These are phyloP conservation scores for Thermothelomyces thermophilus DNA, from an alignment of 2,329 filamentous ascomycete species.

Conservation along the genomic window DNA sequence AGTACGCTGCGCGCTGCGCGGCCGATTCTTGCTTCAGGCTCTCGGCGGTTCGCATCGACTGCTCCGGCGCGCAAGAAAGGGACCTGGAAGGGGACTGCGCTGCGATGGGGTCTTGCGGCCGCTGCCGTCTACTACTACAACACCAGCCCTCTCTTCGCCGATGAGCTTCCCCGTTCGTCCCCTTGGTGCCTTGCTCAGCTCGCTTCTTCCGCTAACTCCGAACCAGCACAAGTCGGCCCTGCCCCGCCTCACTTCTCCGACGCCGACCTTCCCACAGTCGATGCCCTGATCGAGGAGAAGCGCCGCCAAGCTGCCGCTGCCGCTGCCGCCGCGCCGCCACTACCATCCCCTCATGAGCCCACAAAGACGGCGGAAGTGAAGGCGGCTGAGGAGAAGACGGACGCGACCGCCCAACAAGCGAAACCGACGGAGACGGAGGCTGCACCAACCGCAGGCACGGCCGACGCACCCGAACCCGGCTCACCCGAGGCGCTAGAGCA, in stretches of 20 bases:
- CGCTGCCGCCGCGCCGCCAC: constrained; percentile 24
- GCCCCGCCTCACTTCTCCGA: constrained; percentile 50
- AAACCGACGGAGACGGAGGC: constrained; percentile 23
- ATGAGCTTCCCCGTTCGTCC: constrained; percentile 63
- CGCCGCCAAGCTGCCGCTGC: constrained; percentile 38
- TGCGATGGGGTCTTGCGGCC: constrained; percentile 68
- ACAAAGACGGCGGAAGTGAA: constrained; percentile 21
- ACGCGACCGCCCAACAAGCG: constrained; percentile 19
- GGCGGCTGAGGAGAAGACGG: constrained; percentile 16
- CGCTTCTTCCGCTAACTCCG: constrained; percentile 6
- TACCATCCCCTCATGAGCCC: constrained; percentile 24
- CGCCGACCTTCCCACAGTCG: constrained; percentile 55
- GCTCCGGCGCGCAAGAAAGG: constrained; percentile 57
- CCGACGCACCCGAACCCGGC: constrained; percentile 16
- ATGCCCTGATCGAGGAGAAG: constrained; percentile 60
- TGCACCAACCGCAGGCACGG: constrained; percentile 15
- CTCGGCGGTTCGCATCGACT: constrained; percentile 49
- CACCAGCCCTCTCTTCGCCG: constrained; percentile 79
- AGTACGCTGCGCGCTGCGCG: constrained; percentile 39
- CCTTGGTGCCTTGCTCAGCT: not conserved
- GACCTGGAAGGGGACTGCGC: constrained; percentile 71
- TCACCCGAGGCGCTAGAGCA: constrained; percentile 59
- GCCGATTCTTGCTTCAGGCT: constrained; percentile 33
- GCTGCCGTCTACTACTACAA: constrained; percentile 90
- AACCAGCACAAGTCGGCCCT: constrained; percentile 30